phyloP scores from a whole-genome alignment of 2,329 filamentous ascomycete species.

The Plenodomus lindquistii region DNA sequence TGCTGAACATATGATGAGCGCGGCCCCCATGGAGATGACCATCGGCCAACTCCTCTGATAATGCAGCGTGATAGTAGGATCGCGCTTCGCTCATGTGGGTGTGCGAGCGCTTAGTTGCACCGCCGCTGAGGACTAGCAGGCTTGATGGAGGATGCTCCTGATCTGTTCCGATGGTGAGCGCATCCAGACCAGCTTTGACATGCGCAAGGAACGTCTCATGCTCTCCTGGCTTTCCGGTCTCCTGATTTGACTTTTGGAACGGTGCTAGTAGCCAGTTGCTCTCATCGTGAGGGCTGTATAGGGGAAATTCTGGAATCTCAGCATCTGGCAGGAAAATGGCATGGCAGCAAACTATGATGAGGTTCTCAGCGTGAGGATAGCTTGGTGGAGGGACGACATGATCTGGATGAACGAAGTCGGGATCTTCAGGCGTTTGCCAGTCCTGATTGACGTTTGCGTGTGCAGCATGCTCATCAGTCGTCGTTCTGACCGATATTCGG shows the following conservation, averaged over 20 bases:
- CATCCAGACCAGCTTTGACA: constrained; percentile 65
- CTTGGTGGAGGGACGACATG: constrained; percentile 32
- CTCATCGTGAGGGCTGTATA: constrained; percentile 40
- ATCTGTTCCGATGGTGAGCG: constrained; percentile 53
- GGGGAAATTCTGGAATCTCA: constrained; percentile 27
- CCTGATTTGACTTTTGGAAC: constrained; percentile 63
- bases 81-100: constrained; percentile 41
- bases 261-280: constrained; percentile 68
- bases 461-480: constrained; percentile 9
- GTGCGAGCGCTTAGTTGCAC: constrained; percentile 39
- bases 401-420: constrained; percentile 32
- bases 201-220: constrained; percentile 80
- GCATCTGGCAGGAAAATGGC: constrained; percentile 65
- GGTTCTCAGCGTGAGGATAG: constrained; percentile 47
- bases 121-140: constrained; percentile 75
- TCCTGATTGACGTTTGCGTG: constrained; percentile 4
- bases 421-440: constrained; percentile 11
- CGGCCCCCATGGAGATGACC: constrained; percentile 30
- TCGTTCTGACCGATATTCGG: constrained; percentile 9
- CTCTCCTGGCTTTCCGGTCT: constrained; percentile 61
- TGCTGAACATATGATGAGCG: constrained; percentile 36
- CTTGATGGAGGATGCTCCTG: constrained; percentile 37
- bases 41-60: constrained; percentile 27
- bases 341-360: constrained; percentile 84
- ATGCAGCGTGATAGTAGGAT: constrained; percentile 42